A percentile compares a stretch with the other conserved stretches of the same genome.
Conservation (phyloP, 768 basidiomycete genomes). For the Tephrocybe sp. region DNA sequence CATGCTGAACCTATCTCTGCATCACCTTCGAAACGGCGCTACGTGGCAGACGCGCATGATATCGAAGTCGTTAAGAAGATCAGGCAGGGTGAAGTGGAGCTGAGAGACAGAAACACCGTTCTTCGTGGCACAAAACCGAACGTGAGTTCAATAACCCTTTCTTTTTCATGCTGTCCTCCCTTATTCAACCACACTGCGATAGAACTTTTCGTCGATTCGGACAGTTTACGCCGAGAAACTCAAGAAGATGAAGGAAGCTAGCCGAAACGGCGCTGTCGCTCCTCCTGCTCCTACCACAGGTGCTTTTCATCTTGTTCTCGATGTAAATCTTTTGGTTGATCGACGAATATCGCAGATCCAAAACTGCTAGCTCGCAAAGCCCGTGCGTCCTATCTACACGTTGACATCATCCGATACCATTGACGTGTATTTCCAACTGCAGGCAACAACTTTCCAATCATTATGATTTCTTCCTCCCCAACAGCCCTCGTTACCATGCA, state of each 20-base stretch:
- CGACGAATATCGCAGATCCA: slow-evolving; percentile 35
- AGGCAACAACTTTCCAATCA: slow-evolving; percentile 88
- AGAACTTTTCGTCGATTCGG: slow-evolving; percentile 82
- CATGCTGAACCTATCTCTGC: slow-evolving; percentile 31
- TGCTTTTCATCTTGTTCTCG: slow-evolving; percentile 7
- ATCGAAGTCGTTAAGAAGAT: slow-evolving; percentile 87
- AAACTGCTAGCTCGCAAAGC: slow-evolving; percentile 70
- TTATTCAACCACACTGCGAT: neutral
- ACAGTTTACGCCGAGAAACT: slow-evolving; percentile 70
- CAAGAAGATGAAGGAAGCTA: slow-evolving; percentile 70
- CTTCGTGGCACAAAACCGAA: slow-evolving; percentile 81
- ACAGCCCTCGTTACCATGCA: slow-evolving; percentile 97
- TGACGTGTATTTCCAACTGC: neutral
- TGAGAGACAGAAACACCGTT: slow-evolving; percentile 79
- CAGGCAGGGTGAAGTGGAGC: slow-evolving; percentile 69
- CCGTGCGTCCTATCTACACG: slow-evolving; percentile 40
- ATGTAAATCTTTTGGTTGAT: slow-evolving; percentile 5
- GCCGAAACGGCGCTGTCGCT: slow-evolving; percentile 44
- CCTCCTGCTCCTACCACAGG: slow-evolving; percentile 40
- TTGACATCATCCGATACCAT: neutral
- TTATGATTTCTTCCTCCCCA: slow-evolving; percentile 94
- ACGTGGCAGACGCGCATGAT: slow-evolving; percentile 76
- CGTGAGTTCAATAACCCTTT: slow-evolving; percentile 40
- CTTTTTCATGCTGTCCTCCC: neutral
- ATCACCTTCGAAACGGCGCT: slow-evolving; percentile 68